These are phyloP conservation scores for Microcyclospora tardicrescens DNA, from an alignment of 2,329 filamentous ascomycete genomes.

Conservation along the genomic window DNA sequence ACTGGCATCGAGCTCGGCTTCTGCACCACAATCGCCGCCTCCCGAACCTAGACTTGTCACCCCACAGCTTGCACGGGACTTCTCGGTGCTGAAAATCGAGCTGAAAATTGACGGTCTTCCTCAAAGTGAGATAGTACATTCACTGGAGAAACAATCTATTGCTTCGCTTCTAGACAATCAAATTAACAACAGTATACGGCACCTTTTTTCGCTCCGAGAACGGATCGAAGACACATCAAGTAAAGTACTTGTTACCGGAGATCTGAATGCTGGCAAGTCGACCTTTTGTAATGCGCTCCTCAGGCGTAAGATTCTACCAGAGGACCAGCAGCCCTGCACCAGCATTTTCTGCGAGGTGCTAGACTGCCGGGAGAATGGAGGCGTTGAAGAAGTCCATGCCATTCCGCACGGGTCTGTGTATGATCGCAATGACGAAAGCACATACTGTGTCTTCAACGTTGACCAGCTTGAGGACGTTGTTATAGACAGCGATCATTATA, in stretches of 20 bases:
- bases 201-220: constrained; percentile 73
- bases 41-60: constrained; percentile 74
- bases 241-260: constrained; percentile 91
- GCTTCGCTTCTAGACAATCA: constrained; percentile 85
- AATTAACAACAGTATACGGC: constrained; percentile 84
- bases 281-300: constrained; percentile 98
- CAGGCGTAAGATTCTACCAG: constrained; percentile 80
- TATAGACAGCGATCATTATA: constrained; percentile 73
- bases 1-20: constrained; percentile 55
- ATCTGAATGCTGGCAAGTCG: constrained; percentile 93
- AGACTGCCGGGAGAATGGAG: constrained; percentile 79
- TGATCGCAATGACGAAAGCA: constrained; percentile 81
- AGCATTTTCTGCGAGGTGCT: constrained; percentile 97
- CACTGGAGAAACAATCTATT: constrained; percentile 80
- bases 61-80: constrained; percentile 87
- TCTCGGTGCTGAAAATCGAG: constrained; percentile 89
- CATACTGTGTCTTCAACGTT: constrained; percentile 76
- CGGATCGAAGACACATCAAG: constrained; percentile 95
- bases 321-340: constrained; percentile 96
- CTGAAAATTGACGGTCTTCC: constrained; percentile 77
- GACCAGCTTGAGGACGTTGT: constrained; percentile 78
- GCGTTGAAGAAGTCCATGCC: constrained; percentile 88
- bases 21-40: constrained; percentile 46
- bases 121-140: constrained; percentile 86
- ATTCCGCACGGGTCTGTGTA: constrained; percentile 72